Base-by-base conservation (phyloP, 768 basidiomycete genomes). In the Gloeostereum incarnatum region DNA sequence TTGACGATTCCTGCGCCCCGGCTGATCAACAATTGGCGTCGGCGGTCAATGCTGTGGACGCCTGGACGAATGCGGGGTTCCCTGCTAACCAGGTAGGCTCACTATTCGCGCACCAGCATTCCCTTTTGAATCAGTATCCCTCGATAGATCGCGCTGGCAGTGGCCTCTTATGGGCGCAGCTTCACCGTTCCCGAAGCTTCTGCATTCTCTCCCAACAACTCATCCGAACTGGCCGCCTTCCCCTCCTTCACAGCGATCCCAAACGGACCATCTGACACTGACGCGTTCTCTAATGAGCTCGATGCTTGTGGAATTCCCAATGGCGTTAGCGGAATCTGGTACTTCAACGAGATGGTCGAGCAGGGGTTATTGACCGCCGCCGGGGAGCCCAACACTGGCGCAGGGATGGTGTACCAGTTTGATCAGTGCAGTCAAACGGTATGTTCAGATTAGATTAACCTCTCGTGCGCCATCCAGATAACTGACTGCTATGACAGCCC, bases 131-230 rank as follows among this genome's bases (percentile, higher is more conserved):
- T n/a, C 24, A 16, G 18, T n/a, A 31, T 8, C 4, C 16, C 13
- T 3, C 52, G 55, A 21, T 35, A 68, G 61, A 77, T 93, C 40
- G 71, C 84, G 13, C 73, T 96, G 25, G 92, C 88, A 36, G 73
- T 96, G 0, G 66, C 90, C 1, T 59, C 80, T 10, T 94, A 89
- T 55, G 87, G 84, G 1, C 88, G 87, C 56, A 73, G 81, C 27
- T 92, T 65, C 67, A 42, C 45, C 22, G 78, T 84, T 23, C 17
- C 48, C 4, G 45, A 49, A 11, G 42, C 48, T 5, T 50, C 51
- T 11, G 77, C 78, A 0, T 43, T 69, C 45, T 41, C 49, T 6
- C 40, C 44, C 14, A 49, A 46, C 29, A 50, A 45, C n/a, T 36
- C 40, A 26, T 57, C 44, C 4, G 35, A 49, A 8, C 49, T 83